Evolutionary conservation across 176 grass and related monocot species (phyloP).

Genomic region (Metroxylon sagu): DNA sequence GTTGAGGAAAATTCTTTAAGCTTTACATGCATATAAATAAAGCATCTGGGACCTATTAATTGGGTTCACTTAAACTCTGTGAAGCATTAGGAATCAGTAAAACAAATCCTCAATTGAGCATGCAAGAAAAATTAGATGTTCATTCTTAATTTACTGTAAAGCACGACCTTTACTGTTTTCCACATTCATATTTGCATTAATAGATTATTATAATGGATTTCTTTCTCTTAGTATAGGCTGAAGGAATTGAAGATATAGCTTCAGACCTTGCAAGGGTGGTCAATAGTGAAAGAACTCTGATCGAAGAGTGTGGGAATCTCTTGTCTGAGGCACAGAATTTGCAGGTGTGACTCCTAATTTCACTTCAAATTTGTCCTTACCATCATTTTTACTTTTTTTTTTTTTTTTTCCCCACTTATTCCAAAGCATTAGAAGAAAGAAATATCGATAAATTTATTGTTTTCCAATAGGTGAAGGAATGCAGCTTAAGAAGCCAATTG

Average conservation of each 20-base stretch:
- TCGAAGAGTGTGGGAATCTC: slow-evolving; percentile 73
- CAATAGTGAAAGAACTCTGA: slow-evolving; percentile 33
- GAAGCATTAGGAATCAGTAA: too few relatives aligned
- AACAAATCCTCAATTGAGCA: too few relatives aligned
- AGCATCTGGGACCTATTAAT: too few relatives aligned
- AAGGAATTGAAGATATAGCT: slow-evolving; percentile 37
- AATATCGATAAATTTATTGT: slow-evolving; percentile 2
- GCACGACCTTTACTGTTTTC: too few relatives aligned
- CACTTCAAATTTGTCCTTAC: background rate
- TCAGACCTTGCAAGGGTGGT: slow-evolving; percentile 45
- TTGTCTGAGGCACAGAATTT: slow-evolving; percentile 52
- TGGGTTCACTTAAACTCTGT: too few relatives aligned
- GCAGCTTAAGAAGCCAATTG: slow-evolving; percentile 55
- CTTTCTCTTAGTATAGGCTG: slow-evolving; percentile 28
- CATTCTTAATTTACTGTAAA: too few relatives aligned
- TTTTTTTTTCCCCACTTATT: background rate
- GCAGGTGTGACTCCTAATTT: slow-evolving; percentile 39
- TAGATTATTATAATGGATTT: too few relatives aligned
- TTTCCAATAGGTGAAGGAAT: slow-evolving; percentile 53
- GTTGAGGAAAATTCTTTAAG: too few relatives aligned
- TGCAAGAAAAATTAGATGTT: too few relatives aligned
- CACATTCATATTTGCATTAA: too few relatives aligned
- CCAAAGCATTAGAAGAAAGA: background rate
- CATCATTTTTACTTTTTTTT: background rate
- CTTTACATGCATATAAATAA: too few relatives aligned